Conservation (phyloP, 1,139 yeast species). For the Taphrina pruni region DNA sequence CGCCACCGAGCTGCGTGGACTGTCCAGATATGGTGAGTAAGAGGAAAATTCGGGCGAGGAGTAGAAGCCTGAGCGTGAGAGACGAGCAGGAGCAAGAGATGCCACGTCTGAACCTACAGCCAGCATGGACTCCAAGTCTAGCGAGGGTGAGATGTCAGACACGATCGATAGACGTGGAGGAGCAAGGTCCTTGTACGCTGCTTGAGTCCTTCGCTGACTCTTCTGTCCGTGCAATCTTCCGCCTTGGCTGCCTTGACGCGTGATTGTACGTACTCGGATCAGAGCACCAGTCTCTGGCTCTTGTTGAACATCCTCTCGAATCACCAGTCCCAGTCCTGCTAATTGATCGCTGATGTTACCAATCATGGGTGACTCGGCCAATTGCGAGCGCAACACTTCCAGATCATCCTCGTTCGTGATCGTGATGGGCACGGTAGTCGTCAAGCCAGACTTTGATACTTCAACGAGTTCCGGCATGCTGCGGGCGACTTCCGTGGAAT, state of each 20-base stretch:
- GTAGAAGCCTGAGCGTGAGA: neutral
- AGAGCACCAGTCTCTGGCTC: constrained; percentile 21
- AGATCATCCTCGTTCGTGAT: constrained; percentile 37
- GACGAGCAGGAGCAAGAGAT: neutral
- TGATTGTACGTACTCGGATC: constrained; percentile 14
- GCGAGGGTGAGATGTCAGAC: constrained; percentile 9
- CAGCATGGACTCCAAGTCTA: constrained; percentile 27
- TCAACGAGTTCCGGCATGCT: constrained; percentile 31
- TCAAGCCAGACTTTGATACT: constrained; percentile 4
- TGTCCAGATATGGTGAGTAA: constrained; percentile 27
- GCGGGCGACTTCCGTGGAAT: constrained; percentile 9
- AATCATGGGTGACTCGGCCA: constrained; percentile 21
- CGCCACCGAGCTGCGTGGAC: constrained; percentile 13
- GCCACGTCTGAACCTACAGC: neutral
- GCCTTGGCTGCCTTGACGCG: constrained; percentile 8
- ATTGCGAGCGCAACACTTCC: constrained; percentile 22
- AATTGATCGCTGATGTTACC: constrained; percentile 29
- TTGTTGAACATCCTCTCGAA: constrained; percentile 27
- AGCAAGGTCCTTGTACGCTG: neutral
- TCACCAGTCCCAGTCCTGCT: constrained; percentile 30
- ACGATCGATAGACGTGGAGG: constrained; percentile 26
- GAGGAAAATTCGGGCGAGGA: constrained; percentile 15
- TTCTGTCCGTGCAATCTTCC: neutral
- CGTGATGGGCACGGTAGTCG: constrained; percentile 18
- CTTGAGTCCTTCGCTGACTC: neutral